Base-by-base conservation (phyloP, 164 flowering plant species). In the Aristolochia fimbriata region DNA sequence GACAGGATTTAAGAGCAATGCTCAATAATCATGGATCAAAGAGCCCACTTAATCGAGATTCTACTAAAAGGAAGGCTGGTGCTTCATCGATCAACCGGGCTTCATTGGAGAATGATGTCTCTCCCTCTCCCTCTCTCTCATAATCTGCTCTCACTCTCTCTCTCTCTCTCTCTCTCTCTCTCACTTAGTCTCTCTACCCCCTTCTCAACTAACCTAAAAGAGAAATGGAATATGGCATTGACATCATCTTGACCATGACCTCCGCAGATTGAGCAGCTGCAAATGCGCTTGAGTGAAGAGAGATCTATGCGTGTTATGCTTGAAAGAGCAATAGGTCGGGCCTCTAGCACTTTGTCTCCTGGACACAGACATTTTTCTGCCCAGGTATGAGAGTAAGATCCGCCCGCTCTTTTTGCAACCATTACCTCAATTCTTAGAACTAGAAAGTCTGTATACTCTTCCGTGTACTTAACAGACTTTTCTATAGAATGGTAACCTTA, bases 321-420 rank as follows among this genome's bases (percentile, higher is more conserved):
- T 61, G 93, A 90, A 81, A 81, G 78, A 63, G 86, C 93, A 66
- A 87, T 85, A 83, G 95, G 95, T 37, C 80, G 95, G 67, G 83
- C 78, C 65, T 90, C 97, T 19, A 90, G 95, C 68, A 83, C 93
- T 52, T 66, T 90, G 51, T 90, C 97, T 57, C 95, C 95, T 15
- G 97, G 97, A 37, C 97, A 90, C 58, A 77, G 89, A 71, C 91
- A 90, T 76, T 73, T 86, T 71, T 78, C 90, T 71, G 67, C 86
- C 59, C 81, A 85, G 83, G 97, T 90, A 71, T 56, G 27, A 13
- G 14, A 22, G 20, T 27, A 13, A 52, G 30, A 11, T 9, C 14
- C 9, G 23, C 10, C 4, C 43, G 8, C 4, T 10, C 43, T 37
- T 37, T 10, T 37, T 6, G 27, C 14, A n/a, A 52, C 56, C 9